Evolutionary conservation across 148 eudicot genomes (phyloP), one percentile per base, ranked within the genome.

Genomic region (Silene conica): DNA sequence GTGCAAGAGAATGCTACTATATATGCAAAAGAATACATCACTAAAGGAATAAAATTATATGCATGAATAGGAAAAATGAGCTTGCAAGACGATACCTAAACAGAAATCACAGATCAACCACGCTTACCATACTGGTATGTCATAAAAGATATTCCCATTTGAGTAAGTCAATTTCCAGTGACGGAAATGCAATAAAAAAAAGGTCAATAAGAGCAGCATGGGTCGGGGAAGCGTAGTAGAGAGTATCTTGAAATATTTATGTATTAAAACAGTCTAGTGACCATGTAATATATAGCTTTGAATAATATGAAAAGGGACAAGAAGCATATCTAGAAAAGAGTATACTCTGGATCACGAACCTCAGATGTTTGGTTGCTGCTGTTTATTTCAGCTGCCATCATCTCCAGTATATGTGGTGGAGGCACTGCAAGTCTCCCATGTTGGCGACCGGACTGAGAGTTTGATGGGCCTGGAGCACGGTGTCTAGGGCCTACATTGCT

Each of bases 261-360:
- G n/a, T 19, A 19, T 15, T 55, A 58, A 58, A 21, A 58, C 8
- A 58, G 43, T 38, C 43, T 4, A 38, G 43, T 38, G 43, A 38
- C 43, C 43, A 38, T 7, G 43, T 0, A 38, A 38, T 38, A 38
- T 38, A 7, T 38, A 50, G 16, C 55, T 15, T 50, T 62, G 23
- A 62, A 61, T 22, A 25, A 61, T 4, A 65, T 11, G 14, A 8
- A 8, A 65, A 65, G 18, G 5, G 9, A 38, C 48, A 34, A 64
- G 48, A 65, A 34, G 21, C 69, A 66, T 2, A 38, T 66, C 22
- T 66, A 66, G n/a, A 66, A 34, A 34, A 34, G 52, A 38, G 69
- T 66, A n/a, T 66, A 38, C 50, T 66, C 23, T 31, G 50, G 22
- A 67, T 67, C 70, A 67, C 70, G 54, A 67, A 67, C 70, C 54